phyloP scores from a whole-genome alignment of 306 rosid species.

The Dryas alaskensis region DNA sequence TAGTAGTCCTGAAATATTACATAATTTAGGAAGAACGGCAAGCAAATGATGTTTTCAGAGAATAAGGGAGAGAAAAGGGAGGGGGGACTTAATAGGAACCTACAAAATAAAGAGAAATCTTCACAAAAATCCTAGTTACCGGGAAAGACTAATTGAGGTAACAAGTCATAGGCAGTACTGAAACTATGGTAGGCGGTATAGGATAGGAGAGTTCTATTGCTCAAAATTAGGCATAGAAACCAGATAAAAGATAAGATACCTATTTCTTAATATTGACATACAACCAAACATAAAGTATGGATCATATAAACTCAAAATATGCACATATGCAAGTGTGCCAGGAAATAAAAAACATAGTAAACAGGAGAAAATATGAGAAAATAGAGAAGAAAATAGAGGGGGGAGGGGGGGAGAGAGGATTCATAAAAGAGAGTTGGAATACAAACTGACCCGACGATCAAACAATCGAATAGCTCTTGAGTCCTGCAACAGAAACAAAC shows the following conservation, averaged over 20 bases:
- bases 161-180: neutral
- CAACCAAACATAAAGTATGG: neutral
- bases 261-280: neutral
- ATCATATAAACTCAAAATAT: too few species aligned
- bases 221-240: too few species aligned
- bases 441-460: constrained; percentile 81
- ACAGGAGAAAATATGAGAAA: neutral
- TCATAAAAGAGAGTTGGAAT: neutral
- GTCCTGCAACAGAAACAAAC: constrained; percentile 57
- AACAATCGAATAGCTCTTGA: constrained; percentile 85
- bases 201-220: too few species aligned
- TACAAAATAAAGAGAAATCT: constrained; percentile 21
- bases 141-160: neutral
- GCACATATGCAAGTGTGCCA: neutral
- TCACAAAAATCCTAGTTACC: neutral
- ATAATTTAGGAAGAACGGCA: constrained; percentile 1
- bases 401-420: neutral
- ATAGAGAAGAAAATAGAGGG: neutral
- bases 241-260: neutral
- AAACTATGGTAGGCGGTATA: neutral
- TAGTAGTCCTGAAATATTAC: constrained; percentile 70
- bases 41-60: constrained; percentile 19
- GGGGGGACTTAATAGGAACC: neutral
- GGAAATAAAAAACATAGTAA: neutral
- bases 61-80: neutral